Conservation (phyloP, 164 flowering plant species). For the grape (Vitis vinifera) region DNA sequence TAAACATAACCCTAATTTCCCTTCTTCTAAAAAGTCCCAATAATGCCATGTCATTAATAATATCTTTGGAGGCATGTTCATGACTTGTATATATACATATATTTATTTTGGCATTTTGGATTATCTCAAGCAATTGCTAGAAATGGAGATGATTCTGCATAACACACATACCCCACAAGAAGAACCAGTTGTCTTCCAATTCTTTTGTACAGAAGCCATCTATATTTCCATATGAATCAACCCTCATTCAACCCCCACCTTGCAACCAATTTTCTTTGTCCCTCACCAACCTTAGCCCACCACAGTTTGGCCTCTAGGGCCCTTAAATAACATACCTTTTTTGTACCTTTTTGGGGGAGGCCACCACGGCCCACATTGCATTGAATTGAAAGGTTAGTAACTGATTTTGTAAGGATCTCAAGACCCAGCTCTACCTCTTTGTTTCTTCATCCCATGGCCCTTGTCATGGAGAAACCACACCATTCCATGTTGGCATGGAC, state of each 20-base stretch:
- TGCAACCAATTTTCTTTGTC: background rate
- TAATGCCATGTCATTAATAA: too few species aligned
- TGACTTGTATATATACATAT: too few species aligned
- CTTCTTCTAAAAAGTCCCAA: too few species aligned
- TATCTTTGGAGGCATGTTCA: too few species aligned
- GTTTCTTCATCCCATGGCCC: background rate
- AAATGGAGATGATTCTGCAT: too few species aligned
- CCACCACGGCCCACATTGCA: background rate
- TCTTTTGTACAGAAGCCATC: too few species aligned
- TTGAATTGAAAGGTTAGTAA: background rate
- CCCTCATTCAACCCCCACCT: background rate
- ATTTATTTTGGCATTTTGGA: too few species aligned
- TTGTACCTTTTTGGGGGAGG: background rate
- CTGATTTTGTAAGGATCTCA: slow-evolving; percentile 5
- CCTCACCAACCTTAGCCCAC: background rate
- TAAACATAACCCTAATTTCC: too few species aligned
- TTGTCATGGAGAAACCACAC: background rate
- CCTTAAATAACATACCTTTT: slow-evolving; percentile 5
- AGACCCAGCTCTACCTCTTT: background rate
- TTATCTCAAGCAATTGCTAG: too few species aligned
- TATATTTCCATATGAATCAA: too few species aligned
- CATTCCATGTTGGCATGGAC: background rate
- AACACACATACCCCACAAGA: too few species aligned
- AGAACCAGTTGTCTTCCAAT: too few species aligned
- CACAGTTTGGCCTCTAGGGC: slow-evolving; percentile 5